Conservation (phyloP, 2,329 filamentous ascomycete species). For the Fusarium pininemorale region DNA sequence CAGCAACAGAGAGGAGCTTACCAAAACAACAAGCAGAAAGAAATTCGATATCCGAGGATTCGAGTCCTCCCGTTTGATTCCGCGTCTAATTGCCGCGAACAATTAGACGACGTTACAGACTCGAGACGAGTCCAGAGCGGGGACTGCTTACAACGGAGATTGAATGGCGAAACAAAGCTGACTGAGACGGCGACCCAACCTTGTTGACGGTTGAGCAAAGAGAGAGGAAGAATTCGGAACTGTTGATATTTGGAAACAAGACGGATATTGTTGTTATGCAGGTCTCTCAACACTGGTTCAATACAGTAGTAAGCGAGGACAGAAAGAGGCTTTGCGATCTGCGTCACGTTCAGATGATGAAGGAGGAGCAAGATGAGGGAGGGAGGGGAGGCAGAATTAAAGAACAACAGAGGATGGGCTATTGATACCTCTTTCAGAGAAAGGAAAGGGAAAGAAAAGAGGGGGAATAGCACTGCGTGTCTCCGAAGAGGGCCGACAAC, state of each 20-base stretch:
- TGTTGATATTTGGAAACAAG: slow-evolving; percentile 17
- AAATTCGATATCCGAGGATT: slow-evolving; percentile 25
- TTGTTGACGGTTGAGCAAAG: slow-evolving; percentile 20
- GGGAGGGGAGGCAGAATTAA: slow-evolving; percentile 23
- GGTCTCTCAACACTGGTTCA: slow-evolving; percentile 11
- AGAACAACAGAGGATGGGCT: slow-evolving; percentile 12
- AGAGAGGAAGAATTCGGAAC: slow-evolving; percentile 16
- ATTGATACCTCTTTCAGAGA: slow-evolving; percentile 27
- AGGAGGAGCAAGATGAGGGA: slow-evolving; percentile 23
- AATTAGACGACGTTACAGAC: slow-evolving; percentile 7
- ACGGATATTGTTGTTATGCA: not conserved
- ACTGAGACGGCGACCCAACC: slow-evolving; percentile 22
- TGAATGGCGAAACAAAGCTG: slow-evolving; percentile 20
- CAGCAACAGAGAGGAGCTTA: slow-evolving; percentile 29
- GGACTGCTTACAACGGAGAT: slow-evolving; percentile 19
- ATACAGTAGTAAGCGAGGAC: not conserved
- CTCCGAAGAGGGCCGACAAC: slow-evolving; percentile 24
- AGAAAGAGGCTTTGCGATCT: slow-evolving; percentile 28
- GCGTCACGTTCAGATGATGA: slow-evolving; percentile 25
- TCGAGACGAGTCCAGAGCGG: not conserved
- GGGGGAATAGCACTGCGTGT: slow-evolving; percentile 13
- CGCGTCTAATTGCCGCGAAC: slow-evolving; percentile 22
- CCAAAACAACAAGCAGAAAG: slow-evolving; percentile 27
- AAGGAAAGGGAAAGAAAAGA: slow-evolving; percentile 1
- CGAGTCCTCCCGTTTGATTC: slow-evolving; percentile 1